Evolutionary conservation across 306 rosid species (phyloP).

Genomic region (Dalbergia oliveri): DNA sequence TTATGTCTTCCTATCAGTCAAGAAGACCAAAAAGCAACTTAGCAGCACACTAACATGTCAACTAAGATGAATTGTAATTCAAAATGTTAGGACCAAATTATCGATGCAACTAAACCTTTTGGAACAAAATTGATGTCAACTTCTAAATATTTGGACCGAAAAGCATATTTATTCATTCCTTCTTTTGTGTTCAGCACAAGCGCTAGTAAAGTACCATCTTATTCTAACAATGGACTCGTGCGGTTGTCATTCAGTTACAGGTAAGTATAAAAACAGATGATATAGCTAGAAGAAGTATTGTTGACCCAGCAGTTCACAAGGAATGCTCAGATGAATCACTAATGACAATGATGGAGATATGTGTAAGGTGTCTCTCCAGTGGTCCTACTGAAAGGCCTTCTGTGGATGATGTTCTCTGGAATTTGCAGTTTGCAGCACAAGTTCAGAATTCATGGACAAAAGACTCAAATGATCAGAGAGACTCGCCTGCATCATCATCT

Average conservation of each 20-base stretch:
- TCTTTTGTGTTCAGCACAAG: not conserved
- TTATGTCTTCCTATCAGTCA: too few species aligned
- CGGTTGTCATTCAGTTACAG: slow-evolving; percentile 62
- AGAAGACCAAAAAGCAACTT: too few species aligned
- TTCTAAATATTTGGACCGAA: too few species aligned
- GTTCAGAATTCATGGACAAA: slow-evolving; percentile 74
- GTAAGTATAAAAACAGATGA: slow-evolving; percentile 83
- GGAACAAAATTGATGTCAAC: too few species aligned
- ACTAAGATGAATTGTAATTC: too few species aligned
- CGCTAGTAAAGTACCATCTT: not conserved
- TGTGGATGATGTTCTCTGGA: slow-evolving; percentile 92
- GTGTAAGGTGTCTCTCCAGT: slow-evolving; percentile 75
- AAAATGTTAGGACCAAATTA: too few species aligned
- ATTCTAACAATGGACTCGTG: slow-evolving; percentile 15
- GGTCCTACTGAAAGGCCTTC: slow-evolving; percentile 77
- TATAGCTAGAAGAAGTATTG: slow-evolving; percentile 76
- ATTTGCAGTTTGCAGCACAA: slow-evolving; percentile 92
- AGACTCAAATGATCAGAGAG: slow-evolving; percentile 56
- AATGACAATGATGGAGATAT: slow-evolving; percentile 87
- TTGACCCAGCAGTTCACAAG: slow-evolving; percentile 79
- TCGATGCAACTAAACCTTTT: too few species aligned
- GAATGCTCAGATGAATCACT: slow-evolving; percentile 84
- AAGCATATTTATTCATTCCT: too few species aligned
- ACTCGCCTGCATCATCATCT: slow-evolving; percentile 55
- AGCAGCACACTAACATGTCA: too few species aligned